These are phyloP conservation scores for Prunus mongolica DNA, from an alignment of 306 rosid species.

Conservation along the genomic window DNA sequence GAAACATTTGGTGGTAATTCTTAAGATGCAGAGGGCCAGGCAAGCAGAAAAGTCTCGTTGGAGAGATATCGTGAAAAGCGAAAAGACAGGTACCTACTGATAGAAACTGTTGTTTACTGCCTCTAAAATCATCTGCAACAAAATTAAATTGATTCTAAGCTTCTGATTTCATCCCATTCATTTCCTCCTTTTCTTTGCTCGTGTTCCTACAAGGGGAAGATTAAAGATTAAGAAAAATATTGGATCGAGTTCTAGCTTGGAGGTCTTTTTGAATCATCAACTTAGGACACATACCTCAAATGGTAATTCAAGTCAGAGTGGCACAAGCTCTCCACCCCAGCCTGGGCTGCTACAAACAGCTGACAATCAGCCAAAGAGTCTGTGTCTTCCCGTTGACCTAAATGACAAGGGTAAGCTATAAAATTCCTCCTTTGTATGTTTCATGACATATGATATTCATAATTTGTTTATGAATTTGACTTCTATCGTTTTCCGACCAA, in stretches of 20 bases:
- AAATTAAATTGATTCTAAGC: conserved; percentile 10
- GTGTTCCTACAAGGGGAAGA: conserved; percentile 58
- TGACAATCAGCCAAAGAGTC: conserved; percentile 57
- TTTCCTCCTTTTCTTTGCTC: conserved; percentile 34
- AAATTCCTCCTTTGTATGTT: conserved; percentile 9
- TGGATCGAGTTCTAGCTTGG: conserved; percentile 58
- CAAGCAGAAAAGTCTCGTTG: conserved; percentile 68
- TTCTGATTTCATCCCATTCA: conserved; percentile 25
- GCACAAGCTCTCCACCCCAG: conserved; percentile 80
- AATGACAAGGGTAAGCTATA: conserved; percentile 66
- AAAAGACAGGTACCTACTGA: conserved; percentile 70
- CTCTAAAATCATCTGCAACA: conserved; percentile 8
- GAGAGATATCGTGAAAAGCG: conserved; percentile 90
- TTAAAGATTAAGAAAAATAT: conserved; percentile 64
- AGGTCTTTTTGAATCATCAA: conserved; percentile 68
- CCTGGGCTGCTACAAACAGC: conserved; percentile 51
- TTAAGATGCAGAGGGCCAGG: conserved; percentile 84
- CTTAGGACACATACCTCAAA: conserved; percentile 55
- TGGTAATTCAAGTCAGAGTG: conserved; percentile 70
- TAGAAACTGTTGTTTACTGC: not conserved
- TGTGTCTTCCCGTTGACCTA: conserved; percentile 73
- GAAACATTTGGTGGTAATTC: conserved; percentile 29
- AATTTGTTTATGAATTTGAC: not conserved
- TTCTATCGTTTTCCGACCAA: conserved; percentile 4
- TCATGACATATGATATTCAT: conserved; percentile 2